Conservation (phyloP, 768 basidiomycete genomes). For the Amanita pallidorosea region DNA sequence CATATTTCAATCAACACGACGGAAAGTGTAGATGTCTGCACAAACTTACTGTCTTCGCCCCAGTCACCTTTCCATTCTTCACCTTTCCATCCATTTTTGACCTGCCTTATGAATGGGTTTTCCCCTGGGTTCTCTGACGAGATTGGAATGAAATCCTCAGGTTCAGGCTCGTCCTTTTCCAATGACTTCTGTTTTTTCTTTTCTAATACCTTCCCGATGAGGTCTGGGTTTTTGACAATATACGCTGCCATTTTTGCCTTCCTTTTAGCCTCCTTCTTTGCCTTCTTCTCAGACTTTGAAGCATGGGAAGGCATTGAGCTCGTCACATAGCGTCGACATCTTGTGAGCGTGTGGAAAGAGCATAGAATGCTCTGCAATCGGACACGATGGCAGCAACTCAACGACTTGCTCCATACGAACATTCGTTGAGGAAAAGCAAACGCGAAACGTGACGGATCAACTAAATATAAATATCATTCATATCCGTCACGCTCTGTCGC, state of each 20-base stretch:
- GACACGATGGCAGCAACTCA: not conserved
- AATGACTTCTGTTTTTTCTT: not conserved
- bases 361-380: not conserved
- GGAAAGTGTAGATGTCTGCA: not conserved
- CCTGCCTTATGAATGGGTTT: not conserved
- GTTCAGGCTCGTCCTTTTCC: not conserved
- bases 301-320: not conserved
- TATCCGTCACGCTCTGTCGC: not conserved
- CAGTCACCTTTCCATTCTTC: conserved; percentile 10
- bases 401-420: conserved; percentile 2
- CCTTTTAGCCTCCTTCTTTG: not conserved
- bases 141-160: too few species aligned
- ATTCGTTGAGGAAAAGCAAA: not conserved
- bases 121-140: not conserved
- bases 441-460: not conserved
- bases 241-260: too few species aligned
- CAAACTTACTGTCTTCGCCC: conserved; percentile 14
- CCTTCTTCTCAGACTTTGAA: not conserved
- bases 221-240: not conserved
- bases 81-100: not conserved
- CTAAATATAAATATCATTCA: not conserved
- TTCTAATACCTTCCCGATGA: not conserved
- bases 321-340: not conserved
- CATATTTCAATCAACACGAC: not conserved
- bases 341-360: not conserved